A percentile compares a stretch with the other conserved stretches of the same genome.
phyloP scores from a whole-genome alignment of 108 stramenopile genomes.

The Cyclotella baltica region DNA sequence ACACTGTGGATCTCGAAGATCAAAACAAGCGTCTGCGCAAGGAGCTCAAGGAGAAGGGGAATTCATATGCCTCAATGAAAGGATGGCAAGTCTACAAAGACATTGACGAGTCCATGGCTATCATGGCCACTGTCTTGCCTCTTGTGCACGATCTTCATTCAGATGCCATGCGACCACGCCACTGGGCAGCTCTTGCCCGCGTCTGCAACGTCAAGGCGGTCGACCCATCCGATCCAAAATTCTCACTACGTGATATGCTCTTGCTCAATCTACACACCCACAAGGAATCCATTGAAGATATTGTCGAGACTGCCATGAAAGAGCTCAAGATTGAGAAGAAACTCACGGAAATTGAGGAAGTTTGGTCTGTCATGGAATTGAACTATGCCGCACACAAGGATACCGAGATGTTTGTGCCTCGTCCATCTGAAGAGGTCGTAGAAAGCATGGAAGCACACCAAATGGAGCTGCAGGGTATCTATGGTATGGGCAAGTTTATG shows the following conservation, averaged over 20 bases:
- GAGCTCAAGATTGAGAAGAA: conserved; percentile 93
- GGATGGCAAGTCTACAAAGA: conserved; percentile 86
- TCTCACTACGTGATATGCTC: conserved; percentile 79
- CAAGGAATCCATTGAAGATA: conserved; percentile 81
- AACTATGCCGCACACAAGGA: conserved; percentile 86
- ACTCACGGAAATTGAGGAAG: conserved; percentile 76
- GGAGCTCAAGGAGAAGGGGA: conserved; percentile 76
- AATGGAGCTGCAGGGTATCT: conserved; percentile 92
- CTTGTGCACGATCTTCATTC: conserved; percentile 85
- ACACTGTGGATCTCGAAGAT: conserved; percentile 84
- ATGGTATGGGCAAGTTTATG: conserved; percentile 93
- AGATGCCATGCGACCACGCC: conserved; percentile 79
- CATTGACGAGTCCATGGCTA: conserved; percentile 83
- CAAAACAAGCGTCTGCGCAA: conserved; percentile 85
- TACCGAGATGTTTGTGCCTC: conserved; percentile 81
- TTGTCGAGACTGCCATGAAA: conserved; percentile 90
- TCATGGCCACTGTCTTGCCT: conserved; percentile 85
- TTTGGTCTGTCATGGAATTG: conserved; percentile 77
- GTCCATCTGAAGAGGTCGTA: conserved; percentile 84
- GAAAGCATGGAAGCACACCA: conserved; percentile 89
- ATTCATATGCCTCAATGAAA: conserved; percentile 69
- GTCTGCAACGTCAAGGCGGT: conserved; percentile 80
- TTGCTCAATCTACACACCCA: conserved; percentile 78
- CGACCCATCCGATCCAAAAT: conserved; percentile 66
- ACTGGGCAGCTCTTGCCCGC: conserved; percentile 83